Conservation (phyloP, 2,329 filamentous ascomycete genomes). For the Phialophora tarda region DNA sequence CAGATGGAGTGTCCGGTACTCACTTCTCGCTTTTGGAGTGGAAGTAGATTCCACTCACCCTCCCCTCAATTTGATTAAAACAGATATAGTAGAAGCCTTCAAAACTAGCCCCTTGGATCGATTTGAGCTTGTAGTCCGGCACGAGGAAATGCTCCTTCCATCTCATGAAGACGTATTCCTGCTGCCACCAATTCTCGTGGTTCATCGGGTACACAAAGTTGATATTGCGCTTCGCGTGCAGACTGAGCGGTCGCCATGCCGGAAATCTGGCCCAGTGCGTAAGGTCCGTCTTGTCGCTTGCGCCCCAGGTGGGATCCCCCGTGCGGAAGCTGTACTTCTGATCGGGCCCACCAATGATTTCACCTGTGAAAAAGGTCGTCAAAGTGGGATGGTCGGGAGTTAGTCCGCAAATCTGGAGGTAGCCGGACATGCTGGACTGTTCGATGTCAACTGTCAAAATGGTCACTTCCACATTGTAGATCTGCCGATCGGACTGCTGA, state of each 20-base stretch:
- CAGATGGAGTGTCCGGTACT: slow-evolving; percentile 47
- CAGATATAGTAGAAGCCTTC: slow-evolving; percentile 99
- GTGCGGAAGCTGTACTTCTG: slow-evolving; percentile 94
- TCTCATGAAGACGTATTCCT: slow-evolving; percentile 94
- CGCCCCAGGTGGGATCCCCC: slow-evolving; percentile 87
- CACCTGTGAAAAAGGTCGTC: slow-evolving; percentile 97
- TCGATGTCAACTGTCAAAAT: slow-evolving; percentile 95
- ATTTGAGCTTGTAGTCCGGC: slow-evolving; percentile 88
- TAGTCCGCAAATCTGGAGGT: slow-evolving; percentile 94
- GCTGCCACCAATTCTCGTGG: slow-evolving; percentile 64
- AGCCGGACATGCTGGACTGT: slow-evolving; percentile 93
- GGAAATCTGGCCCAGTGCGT: slow-evolving; percentile 92
- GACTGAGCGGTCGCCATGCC: slow-evolving; percentile 78
- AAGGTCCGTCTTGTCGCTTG: slow-evolving; percentile 86
- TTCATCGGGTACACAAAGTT: slow-evolving; percentile 39
- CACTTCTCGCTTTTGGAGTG: slow-evolving; percentile 98
- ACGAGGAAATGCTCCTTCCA: slow-evolving; percentile 99
- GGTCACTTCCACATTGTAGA: slow-evolving; percentile 95
- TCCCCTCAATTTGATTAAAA: slow-evolving; percentile 89
- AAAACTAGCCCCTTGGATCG: slow-evolving; percentile 92
- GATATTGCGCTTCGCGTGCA: slow-evolving; percentile 58
- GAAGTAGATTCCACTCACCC: slow-evolving; percentile 93
- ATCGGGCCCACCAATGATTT: slow-evolving; percentile 75
- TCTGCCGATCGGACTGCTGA: slow-evolving; percentile 89
- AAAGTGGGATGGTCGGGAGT: slow-evolving; percentile 97